A percentile compares a stretch with the other conserved stretches of the same genome.
Conservation (phyloP, 805 yeast genomes). For the Brettanomyces nanus region DNA sequence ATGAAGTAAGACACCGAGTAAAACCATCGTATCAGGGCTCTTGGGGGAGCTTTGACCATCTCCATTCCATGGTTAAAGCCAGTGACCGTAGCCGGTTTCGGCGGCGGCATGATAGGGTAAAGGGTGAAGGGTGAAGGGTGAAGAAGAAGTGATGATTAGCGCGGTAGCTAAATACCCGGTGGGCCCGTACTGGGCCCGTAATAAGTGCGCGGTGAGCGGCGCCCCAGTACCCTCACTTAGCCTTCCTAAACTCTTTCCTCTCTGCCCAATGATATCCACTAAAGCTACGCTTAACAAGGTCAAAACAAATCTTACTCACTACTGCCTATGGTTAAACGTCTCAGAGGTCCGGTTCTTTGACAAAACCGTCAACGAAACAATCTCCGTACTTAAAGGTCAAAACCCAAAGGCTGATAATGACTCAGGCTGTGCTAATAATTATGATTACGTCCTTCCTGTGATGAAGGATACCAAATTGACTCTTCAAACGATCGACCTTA, state of each 20-base stretch:
- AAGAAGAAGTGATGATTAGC: too few species aligned
- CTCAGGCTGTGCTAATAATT: not conserved
- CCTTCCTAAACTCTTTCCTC: too few species aligned
- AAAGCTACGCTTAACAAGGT: conserved; percentile 27
- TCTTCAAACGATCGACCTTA: conserved; percentile 29
- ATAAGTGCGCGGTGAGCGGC: too few species aligned
- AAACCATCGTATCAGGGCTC: conserved; percentile 27
- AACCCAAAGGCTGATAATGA: conserved; percentile 5
- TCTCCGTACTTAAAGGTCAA: conserved; percentile 5
- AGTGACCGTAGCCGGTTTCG: too few species aligned
- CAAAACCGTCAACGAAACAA: not conserved
- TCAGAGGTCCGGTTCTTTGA: conserved; percentile 17
- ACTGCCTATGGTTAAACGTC: conserved; percentile 37
- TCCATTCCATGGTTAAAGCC: too few species aligned
- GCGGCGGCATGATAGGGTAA: too few species aligned
- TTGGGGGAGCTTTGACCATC: not conserved
- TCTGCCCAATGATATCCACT: conserved; percentile 7
- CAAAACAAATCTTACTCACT: conserved; percentile 33
- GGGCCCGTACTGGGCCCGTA: too few species aligned
- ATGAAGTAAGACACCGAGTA: conserved; percentile 37
- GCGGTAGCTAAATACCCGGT: too few species aligned
- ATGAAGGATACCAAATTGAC: conserved; percentile 24
- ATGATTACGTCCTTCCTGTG: conserved; percentile 32
- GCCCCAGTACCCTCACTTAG: too few species aligned
- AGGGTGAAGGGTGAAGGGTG: too few species aligned